phyloP scores from a whole-genome alignment of 257 asterid species.

The Nemophila menziesii region DNA sequence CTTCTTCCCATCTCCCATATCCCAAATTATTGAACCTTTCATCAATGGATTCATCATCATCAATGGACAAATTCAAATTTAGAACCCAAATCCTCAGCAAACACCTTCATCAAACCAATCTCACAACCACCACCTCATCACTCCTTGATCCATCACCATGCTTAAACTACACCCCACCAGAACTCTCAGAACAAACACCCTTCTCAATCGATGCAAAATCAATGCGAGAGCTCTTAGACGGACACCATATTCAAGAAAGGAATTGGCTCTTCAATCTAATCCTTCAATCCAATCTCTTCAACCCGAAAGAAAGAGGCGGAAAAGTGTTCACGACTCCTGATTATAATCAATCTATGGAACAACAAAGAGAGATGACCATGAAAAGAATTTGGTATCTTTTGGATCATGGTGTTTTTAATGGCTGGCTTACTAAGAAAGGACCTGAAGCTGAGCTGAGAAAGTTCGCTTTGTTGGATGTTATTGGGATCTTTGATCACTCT shows the following conservation, averaged over 20 bases:
- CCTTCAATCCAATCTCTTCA: slow-evolving; percentile 65
- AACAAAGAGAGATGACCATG: slow-evolving; percentile 96
- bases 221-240: slow-evolving; percentile 78
- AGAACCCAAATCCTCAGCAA: slow-evolving; percentile 51
- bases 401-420: slow-evolving; percentile 69
- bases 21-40: background rate
- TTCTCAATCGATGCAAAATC: slow-evolving; percentile 38
- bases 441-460: slow-evolving; percentile 74
- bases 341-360: slow-evolving; percentile 90
- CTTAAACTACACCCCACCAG: slow-evolving; percentile 71
- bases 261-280: slow-evolving; percentile 77
- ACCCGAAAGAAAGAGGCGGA: slow-evolving; percentile 59
- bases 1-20: too few species aligned
- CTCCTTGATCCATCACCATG: slow-evolving; percentile 43
- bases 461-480: slow-evolving; percentile 68
- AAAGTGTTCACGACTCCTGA: slow-evolving; percentile 67
- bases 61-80: slow-evolving; percentile 57
- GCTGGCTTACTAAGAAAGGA: slow-evolving; percentile 75
- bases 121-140: slow-evolving; percentile 8
- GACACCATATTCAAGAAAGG: slow-evolving; percentile 64
- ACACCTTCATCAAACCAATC: slow-evolving; percentile 42
- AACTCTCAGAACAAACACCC: slow-evolving; percentile 32
- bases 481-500: slow-evolving; percentile 74
- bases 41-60: slow-evolving; percentile 1
- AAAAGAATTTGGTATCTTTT: slow-evolving; percentile 58